Percentiles rank a stretch among this genome's conserved stretches.
These are phyloP conservation scores for Candida incommunis DNA, from an alignment of 805 yeast species.

Conservation along the genomic window DNA sequence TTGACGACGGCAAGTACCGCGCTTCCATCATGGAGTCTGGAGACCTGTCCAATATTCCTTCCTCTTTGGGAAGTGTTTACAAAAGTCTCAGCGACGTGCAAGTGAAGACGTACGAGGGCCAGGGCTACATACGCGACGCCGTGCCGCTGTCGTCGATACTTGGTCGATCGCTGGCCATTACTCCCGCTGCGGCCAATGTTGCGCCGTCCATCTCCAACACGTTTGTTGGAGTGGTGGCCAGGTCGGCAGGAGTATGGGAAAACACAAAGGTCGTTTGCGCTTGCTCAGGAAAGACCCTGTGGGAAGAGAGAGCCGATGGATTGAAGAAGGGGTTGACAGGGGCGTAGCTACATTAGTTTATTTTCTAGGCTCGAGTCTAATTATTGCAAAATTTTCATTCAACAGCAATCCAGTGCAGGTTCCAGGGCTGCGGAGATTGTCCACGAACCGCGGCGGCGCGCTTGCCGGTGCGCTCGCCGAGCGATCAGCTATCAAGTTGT, in stretches of 20 bases:
- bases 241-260: conserved; percentile 97
- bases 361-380: no score
- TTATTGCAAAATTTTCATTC: no score
- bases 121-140: conserved; percentile 6
- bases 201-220: conserved; percentile 6
- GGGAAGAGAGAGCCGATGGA: conserved; percentile 77
- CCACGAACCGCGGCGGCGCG: not conserved
- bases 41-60: conserved; percentile 40
- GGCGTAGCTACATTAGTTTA: not conserved
- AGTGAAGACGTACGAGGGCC: conserved; percentile 1
- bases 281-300: conserved; percentile 87
- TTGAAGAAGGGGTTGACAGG: not conserved
- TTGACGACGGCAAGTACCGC: conserved; percentile 48
- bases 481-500: no score
- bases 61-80: conserved; percentile 39
- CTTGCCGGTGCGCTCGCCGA: no score
- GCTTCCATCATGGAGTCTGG: conserved; percentile 62
- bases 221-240: conserved; percentile 78
- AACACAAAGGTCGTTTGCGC: conserved; percentile 87
- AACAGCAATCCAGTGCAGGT: no score
- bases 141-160: conserved; percentile 7
- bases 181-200: conserved; percentile 5
- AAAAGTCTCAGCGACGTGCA: conserved; percentile 28
- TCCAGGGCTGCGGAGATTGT: not conserved
- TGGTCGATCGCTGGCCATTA: conserved; percentile 13